Evolutionary conservation across 139 green algal species (phyloP), one percentile per base, ranked within the genome.

Genomic region (Spirogloea muscicola): DNA sequence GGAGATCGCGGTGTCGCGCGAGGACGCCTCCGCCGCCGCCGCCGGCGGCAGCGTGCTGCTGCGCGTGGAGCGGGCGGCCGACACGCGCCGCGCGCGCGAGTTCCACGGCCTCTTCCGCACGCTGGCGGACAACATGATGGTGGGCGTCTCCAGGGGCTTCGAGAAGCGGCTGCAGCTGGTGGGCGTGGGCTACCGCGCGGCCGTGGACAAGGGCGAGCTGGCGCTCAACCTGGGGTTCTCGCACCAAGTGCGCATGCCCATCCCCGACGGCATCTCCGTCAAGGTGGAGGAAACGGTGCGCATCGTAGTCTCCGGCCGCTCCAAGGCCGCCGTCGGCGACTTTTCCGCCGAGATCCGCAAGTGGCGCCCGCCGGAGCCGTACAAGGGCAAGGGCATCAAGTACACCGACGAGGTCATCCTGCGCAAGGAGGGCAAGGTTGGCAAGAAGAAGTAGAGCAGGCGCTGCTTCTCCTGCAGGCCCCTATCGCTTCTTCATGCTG

Each of bases 351-450:
- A 86, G 6, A 79, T 98, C 51, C 84, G 93, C 29, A 84, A 68
- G 39, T 90, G 94, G 85, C 74, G 93, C 34, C 82, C 85, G 37
- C 93, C 93, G 36, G 93, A 98, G 87, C 92, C 92, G 38, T 98
- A 98, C 91, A 97, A 97, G 87, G 83, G 86, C 55, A 89, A 91
- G 75, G 84, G 81, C 52, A 76, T 99, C 52, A 83, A 90, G 16
- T 98, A 95, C 77, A n/a, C 64, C 7, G 93, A 91, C 40, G 94
- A 98, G 88, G 51, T 89, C 57, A 90, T 98, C 55, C 85, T 88
- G 58, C 83, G 91, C 65, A 98, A 98, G 90, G 94, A 96, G 73
- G 94, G 94, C 82, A 98, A 98, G 89, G 73, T 80, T 31, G 92
- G 92, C 48, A 96, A 96, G 85, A 81, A 81, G 73, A 77, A 81